Evolutionary conservation across 106 monocot genomes (phyloP).

Genomic region (Ottelia alismoides): DNA sequence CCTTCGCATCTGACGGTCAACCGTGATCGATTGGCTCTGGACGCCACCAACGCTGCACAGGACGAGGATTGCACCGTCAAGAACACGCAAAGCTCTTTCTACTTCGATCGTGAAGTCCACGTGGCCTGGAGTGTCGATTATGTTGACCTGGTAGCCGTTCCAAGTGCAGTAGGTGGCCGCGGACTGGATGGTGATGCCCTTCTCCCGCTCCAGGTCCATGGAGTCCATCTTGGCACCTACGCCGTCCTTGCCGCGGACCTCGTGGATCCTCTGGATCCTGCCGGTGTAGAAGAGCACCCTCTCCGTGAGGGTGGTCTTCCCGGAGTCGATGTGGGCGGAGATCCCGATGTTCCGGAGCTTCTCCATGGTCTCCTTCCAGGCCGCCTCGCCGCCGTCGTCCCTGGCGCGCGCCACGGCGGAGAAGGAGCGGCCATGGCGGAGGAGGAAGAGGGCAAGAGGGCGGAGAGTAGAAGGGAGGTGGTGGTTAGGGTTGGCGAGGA

Average conservation of each 20-base stretch:
- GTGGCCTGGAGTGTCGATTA: conserved; percentile 97
- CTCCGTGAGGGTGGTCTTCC: conserved; percentile 96
- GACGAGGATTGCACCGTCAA: conserved; percentile 97
- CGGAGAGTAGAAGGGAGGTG: not conserved
- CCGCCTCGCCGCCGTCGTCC: conserved; percentile 64
- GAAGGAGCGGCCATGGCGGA: conserved; percentile 6
- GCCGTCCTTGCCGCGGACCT: conserved; percentile 86
- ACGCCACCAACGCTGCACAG: conserved; percentile 99
- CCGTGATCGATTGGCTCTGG: conserved; percentile 96
- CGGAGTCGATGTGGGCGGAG: conserved; percentile 97
- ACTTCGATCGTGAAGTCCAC: conserved; percentile 99
- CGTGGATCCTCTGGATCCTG: conserved; percentile 94
- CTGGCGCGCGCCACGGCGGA: conserved; percentile 30
- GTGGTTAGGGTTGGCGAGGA: conserved; percentile 7
- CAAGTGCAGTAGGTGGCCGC: conserved; percentile 98
- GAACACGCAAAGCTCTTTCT: conserved; percentile 90
- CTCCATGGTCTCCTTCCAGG: conserved; percentile 81
- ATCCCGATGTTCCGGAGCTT: conserved; percentile 90
- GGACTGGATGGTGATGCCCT: conserved; percentile 96
- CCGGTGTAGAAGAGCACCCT: conserved; percentile 91
- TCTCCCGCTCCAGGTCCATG: conserved; percentile 98
- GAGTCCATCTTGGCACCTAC: conserved; percentile 99
- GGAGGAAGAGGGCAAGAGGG: conserved; percentile 22
- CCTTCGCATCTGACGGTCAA: conserved; percentile 98
- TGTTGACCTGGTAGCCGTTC: conserved; percentile 93